These are phyloP conservation scores for Biscutella laevigata DNA, from an alignment of 441 rosid species.

Conservation along the genomic window DNA sequence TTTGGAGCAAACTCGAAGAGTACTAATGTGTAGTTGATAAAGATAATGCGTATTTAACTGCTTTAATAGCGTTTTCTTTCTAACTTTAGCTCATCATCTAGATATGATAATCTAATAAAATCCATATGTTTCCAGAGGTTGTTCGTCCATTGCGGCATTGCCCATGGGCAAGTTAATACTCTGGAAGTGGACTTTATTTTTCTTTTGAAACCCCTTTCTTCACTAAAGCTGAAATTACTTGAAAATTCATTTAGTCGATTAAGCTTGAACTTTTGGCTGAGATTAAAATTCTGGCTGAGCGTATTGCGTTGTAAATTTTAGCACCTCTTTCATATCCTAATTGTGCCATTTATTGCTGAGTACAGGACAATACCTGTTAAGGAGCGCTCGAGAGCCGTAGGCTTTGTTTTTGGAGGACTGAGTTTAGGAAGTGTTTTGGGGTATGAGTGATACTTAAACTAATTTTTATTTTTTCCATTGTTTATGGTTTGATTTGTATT, in stretches of 20 bases:
- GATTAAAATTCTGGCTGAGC: conserved; percentile 1
- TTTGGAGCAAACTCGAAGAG: conserved; percentile 11
- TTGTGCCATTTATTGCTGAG: conserved; percentile 15
- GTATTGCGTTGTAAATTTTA: not conserved
- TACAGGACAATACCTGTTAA: conserved; percentile 79
- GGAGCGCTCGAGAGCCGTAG: conserved; percentile 90
- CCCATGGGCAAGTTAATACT: not conserved
- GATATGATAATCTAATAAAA: not conserved
- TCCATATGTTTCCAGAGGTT: not conserved
- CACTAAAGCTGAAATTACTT: not conserved
- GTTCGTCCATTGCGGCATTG: conserved; percentile 4
- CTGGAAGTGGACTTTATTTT: not conserved
- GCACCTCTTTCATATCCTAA: conserved; percentile 16
- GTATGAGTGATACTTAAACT: conserved; percentile 36
- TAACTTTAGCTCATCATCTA: not conserved
- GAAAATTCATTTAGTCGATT: not conserved
- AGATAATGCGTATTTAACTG: conserved; percentile 3
- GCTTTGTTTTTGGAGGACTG: conserved; percentile 87
- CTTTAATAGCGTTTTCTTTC: not conserved
- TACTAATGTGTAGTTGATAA: conserved; percentile 2
- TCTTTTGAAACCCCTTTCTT: not conserved
- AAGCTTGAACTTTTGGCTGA: too few species aligned
- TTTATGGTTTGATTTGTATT: not conserved
- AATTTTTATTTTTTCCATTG: not conserved
- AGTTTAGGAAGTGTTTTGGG: conserved; percentile 89